Percentiles rank a stretch among this genome's conserved stretches.
These are phyloP conservation scores for Lentinula sp. DNA, from an alignment of 768 basidiomycete species.

Conservation along the genomic window DNA sequence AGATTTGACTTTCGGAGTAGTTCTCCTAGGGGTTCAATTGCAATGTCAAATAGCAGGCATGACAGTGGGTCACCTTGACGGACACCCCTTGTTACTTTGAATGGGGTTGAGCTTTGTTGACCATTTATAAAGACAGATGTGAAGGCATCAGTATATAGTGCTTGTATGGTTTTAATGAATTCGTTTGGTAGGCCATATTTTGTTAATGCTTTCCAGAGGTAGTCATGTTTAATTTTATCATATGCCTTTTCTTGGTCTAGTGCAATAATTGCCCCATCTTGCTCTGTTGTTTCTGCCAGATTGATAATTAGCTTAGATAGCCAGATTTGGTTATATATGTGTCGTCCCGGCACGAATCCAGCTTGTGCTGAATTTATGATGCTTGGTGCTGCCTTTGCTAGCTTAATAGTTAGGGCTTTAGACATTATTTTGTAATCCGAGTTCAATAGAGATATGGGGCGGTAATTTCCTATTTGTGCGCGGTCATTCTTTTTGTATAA, in stretches of 20 bases:
- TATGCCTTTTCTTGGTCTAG: too few relatives aligned
- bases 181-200: slow-evolving; percentile 5
- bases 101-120: slow-evolving; percentile 5
- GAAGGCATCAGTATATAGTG: slow-evolving; percentile 14
- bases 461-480: slow-evolving; percentile 8
- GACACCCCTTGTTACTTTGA: slow-evolving; percentile 18
- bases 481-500: slow-evolving; percentile 10
- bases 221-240: too few relatives aligned
- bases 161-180: slow-evolving; percentile 13
- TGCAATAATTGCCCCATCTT: too few relatives aligned
- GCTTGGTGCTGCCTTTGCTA: not conserved
- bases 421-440: slow-evolving; percentile 15
- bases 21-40: slow-evolving; percentile 31
- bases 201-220: slow-evolving; percentile 16
- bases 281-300: too few relatives aligned
- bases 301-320: too few relatives aligned
- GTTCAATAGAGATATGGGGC: slow-evolving; percentile 13
- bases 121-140: slow-evolving; percentile 21
- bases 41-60: too few relatives aligned
- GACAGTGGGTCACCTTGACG: slow-evolving; percentile 32
- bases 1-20: slow-evolving; percentile 23
- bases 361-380: slow-evolving; percentile 14
- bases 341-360: slow-evolving; percentile 12
- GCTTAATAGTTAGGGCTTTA: slow-evolving; percentile 7
- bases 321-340: too few relatives aligned